Base-by-base conservation (phyloP, 495 filamentous ascomycete genomes). In the Hyaloscypha finlandica region DNA sequence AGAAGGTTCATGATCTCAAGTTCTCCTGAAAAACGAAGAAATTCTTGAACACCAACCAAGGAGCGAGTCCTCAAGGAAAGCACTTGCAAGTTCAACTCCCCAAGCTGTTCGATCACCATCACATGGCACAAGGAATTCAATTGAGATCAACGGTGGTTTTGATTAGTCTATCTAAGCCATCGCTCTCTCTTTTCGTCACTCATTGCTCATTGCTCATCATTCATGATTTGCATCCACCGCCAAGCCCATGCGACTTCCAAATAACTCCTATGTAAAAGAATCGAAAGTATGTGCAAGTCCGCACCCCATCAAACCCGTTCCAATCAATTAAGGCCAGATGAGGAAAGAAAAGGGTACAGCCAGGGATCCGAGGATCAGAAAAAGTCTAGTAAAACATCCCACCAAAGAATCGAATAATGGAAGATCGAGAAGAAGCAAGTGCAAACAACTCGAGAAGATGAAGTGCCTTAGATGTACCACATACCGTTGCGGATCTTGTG, bases 401-500 rank as follows among this genome's bases (percentile, higher is more conserved):
- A 16, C 42, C 42, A 48, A 54, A 61, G 67, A 69, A 68, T 22
- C 25, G 59, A 61, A 64, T 53, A 57, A 20, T 51, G 25, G 48
- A 25, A 35, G 12, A 65, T 55, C 8, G 59, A 60, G 59, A 30
- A 66, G 32, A 65, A 45, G 55, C 58, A 68, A 68, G 58, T 25
- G 53, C 63, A 20, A 71, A 58, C 42, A 35, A n/a, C 63, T 55
- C 37, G 57, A n/a, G 57, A 31, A 65, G 25, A 25, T 33, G 59
- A 39, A 33, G 52, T n/a, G 20, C 48, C 19, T 67, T 74, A 80
- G 73, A 80, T 78, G 68, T 77, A 80, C 78, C 78, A 80, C 78
- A 80, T 80, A 52, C 64, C 60, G 55, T 35, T 63, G 32, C 71
- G 62, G 63, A 81, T 78, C 16, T 55, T 63, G 66, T 83, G 81